Evolutionary conservation across 75 land plant genomes (phyloP).

Genomic region (Picea sitchensis): DNA sequence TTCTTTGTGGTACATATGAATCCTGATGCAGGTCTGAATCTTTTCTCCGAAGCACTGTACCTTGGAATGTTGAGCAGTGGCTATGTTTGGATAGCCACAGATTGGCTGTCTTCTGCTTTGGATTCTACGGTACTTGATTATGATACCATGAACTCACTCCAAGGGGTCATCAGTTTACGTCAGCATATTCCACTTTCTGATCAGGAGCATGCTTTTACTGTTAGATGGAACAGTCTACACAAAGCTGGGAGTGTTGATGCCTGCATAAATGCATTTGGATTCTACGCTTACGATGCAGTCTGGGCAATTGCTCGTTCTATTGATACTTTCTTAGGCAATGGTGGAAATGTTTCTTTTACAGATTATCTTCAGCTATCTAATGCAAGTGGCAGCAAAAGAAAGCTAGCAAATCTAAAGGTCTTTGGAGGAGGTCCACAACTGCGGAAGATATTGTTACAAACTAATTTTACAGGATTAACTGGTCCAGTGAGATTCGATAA

Average conservation of each 20-base stretch:
- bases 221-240: slow-evolving; percentile 15
- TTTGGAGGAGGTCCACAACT: slow-evolving; percentile 27
- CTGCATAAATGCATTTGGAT: slow-evolving; percentile 19
- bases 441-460: slow-evolving; percentile 8
- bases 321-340: slow-evolving; percentile 12
- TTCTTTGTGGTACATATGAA: slow-evolving; percentile 46
- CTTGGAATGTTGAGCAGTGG: slow-evolving; percentile 55
- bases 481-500: slow-evolving; percentile 37
- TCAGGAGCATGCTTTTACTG: slow-evolving; percentile 14
- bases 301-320: slow-evolving; percentile 36
- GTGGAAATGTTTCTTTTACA: slow-evolving; percentile 24
- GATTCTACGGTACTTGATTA: slow-evolving; percentile 22
- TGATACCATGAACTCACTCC: slow-evolving; percentile 24
- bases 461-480: slow-evolving; percentile 34
- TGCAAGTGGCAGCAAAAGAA: slow-evolving; percentile 9
- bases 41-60: slow-evolving; percentile 45
- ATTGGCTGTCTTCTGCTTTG: slow-evolving; percentile 45
- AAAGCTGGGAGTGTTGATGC: neutral
- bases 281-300: slow-evolving; percentile 44
- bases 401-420: slow-evolving; percentile 26
- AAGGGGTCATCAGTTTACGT: slow-evolving; percentile 40
- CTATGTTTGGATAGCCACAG: slow-evolving; percentile 73
- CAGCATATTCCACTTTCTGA: slow-evolving; percentile 28
- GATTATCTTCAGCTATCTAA: slow-evolving; percentile 8
- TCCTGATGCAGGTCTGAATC: slow-evolving; percentile 27